Conservation (phyloP, 495 filamentous ascomycete genomes). For the Saxophila tyrrhenica region DNA sequence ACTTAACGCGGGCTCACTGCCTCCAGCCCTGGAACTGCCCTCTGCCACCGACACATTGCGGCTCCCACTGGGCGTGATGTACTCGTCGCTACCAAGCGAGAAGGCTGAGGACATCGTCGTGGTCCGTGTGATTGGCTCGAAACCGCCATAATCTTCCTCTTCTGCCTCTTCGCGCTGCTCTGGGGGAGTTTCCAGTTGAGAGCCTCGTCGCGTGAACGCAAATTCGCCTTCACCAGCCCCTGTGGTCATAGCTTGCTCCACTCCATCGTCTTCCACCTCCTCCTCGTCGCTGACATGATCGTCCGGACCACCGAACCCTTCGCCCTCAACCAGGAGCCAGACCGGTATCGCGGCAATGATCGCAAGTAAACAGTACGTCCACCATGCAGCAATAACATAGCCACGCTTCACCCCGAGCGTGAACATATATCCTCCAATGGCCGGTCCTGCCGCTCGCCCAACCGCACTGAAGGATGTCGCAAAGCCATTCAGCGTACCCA, state of each 20-base stretch:
- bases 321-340: constrained; percentile 62
- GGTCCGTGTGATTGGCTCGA: constrained; percentile 1
- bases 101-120: constrained; percentile 2
- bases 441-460: constrained; percentile 67
- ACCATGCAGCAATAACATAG: constrained; percentile 70
- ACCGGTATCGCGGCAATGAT: constrained; percentile 52
- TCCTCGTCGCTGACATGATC: constrained; percentile 29
- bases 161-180: neutral
- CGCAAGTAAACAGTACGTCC: constrained; percentile 51
- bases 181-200: neutral
- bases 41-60: neutral
- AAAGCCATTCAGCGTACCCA: constrained; percentile 85
- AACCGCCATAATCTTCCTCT: neutral
- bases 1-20: neutral
- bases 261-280: constrained; percentile 9
- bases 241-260: neutral
- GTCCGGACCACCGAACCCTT: constrained; percentile 49
- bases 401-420: constrained; percentile 58
- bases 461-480: constrained; percentile 68
- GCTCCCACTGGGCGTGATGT: neutral
- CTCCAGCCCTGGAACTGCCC: neutral
- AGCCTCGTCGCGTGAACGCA: neutral
- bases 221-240: neutral
- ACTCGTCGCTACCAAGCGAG: neutral
- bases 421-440: constrained; percentile 30